Evolutionary conservation across 768 basidiomycete species (phyloP), one percentile per base, ranked within the genome.

Genomic region (Podaxis pistillaris): DNA sequence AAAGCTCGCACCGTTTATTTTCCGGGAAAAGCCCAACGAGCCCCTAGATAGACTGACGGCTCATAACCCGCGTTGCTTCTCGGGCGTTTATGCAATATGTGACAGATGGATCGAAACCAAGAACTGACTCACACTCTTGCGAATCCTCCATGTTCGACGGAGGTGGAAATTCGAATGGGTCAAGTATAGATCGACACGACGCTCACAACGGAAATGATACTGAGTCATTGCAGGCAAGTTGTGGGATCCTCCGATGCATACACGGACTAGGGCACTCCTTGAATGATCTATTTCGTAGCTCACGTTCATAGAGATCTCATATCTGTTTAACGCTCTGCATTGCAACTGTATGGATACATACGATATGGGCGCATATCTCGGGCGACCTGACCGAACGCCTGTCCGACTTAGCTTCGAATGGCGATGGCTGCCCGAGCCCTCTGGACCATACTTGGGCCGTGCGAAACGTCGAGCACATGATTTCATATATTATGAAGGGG

Each of bases 281-380:
- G 28, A 53, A 53, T 17, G 51, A 53, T 53, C 26, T 33, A 22
- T 4, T 41, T 26, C 54, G 13, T 22, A 38, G 15, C 54, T 26
- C 37, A 40, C 54, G 19, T 40, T 15, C 36, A 37, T 40, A 7
- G 54, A 38, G 26, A 11, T 40, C 54, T 56, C 54, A 56, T 56
- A 56, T 40, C 54, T 36, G 38, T 36, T 38, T 40, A 19, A 13
- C 54, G 22, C 15, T 40, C 22, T 56, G 30, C 54, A 56, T 56
- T 56, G 54, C 22, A 11, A 56, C 7, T 40, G 19, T 24, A 56
- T 56, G 36, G 54, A 41, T n/a, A 17, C 33, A 24, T 38, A 13
- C 13, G 54, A 56, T 56, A 53, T 56, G 38, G 54, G 54, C 54
- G 54, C 54, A 56, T 37, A 56, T 24, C 54, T 30, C 38, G 38